Conservation (phyloP, 1,284 basidiomycete genomes). For the Boletellus dicymbophilus region DNA sequence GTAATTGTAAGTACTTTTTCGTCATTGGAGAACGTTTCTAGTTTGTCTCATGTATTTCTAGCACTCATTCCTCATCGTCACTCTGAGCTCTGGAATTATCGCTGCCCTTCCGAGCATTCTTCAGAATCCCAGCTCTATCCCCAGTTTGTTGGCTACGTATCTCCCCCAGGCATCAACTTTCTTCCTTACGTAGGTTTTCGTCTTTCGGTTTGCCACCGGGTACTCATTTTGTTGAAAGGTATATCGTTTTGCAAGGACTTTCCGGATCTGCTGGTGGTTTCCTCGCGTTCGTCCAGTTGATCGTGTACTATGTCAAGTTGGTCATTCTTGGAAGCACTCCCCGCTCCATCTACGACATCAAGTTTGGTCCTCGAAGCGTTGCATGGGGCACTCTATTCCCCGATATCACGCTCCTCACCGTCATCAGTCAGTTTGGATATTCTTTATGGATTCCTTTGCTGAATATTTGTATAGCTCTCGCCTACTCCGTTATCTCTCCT, state of each 20-base stretch:
- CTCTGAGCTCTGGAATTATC: conserved; percentile 80
- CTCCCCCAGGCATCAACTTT: conserved; percentile 89
- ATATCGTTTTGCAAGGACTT: conserved; percentile 70
- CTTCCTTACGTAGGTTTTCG: conserved; percentile 81
- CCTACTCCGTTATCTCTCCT: conserved; percentile 92
- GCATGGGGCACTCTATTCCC: conserved; percentile 90
- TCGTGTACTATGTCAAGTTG: conserved; percentile 86
- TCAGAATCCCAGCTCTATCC: conserved; percentile 61
- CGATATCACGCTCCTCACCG: conserved; percentile 70
- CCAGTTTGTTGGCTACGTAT: conserved; percentile 69
- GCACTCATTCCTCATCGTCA: conserved; percentile 91
- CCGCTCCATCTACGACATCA: conserved; percentile 80
- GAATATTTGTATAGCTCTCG: conserved; percentile 47
- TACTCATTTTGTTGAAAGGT: conserved; percentile 38
- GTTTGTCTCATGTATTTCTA: conserved; percentile 27
- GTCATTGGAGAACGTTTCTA: not conserved
- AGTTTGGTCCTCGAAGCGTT: conserved; percentile 65
- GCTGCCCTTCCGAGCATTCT: conserved; percentile 65
- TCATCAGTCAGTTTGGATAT: conserved; percentile 63
- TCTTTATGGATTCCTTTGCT: not conserved
- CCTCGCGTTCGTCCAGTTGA: conserved; percentile 74
- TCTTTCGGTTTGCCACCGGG: not conserved
- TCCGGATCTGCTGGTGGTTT: conserved; percentile 79
- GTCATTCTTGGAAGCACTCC: conserved; percentile 89
- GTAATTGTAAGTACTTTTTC: conserved; percentile 64